Conservation (phyloP, 371 early-diverging fungal genomes). For the Mortierella sp. region DNA sequence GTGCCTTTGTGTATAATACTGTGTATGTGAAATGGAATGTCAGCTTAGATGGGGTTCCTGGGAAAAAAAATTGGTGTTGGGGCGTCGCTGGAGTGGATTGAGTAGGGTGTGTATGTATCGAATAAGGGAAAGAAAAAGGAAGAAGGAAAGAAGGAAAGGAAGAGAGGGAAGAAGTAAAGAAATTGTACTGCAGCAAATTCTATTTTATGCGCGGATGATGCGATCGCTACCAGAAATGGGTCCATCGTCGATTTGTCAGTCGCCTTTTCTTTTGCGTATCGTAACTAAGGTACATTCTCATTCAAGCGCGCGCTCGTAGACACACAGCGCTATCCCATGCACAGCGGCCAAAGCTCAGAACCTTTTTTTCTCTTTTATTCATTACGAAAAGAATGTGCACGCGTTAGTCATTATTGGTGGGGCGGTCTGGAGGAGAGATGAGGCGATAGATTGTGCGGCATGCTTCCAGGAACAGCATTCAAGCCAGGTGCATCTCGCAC, state of each 20-base stretch:
- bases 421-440: background rate
- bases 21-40: background rate
- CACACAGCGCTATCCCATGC: background rate
- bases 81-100: background rate
- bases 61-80: background rate
- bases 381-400: background rate
- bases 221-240: background rate
- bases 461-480: slow-evolving; percentile 21
- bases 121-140: background rate
- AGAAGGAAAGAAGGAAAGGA: background rate
- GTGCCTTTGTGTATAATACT: background rate
- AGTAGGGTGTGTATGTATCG: background rate
- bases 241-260: slow-evolving; percentile 9
- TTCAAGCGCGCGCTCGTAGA: background rate
- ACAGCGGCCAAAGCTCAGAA: slow-evolving; percentile 1
- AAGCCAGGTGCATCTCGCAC: slow-evolving; percentile 6
- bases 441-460: slow-evolving; percentile 17
- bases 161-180: background rate
- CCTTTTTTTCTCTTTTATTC: background rate
- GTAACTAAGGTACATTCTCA: background rate
- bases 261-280: background rate
- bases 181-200: background rate
- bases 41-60: background rate
- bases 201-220: slow-evolving; percentile 3
- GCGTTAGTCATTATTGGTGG: background rate